Conservation (phyloP, 139 green algal genomes). For the Closterium sp. region DNA sequence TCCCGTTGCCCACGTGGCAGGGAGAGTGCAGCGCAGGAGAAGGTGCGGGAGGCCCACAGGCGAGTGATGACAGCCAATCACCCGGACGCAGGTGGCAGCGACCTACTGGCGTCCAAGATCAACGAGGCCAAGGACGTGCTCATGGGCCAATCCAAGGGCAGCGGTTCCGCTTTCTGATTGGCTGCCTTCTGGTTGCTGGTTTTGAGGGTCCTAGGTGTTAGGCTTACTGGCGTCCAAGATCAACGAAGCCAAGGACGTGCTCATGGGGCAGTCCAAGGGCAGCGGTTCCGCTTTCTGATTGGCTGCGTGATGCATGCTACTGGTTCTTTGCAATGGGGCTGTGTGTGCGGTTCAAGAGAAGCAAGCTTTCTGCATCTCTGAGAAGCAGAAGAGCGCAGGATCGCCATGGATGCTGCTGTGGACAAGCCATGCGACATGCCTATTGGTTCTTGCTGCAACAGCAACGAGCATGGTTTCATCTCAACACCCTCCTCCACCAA, state of each 20-base stretch:
- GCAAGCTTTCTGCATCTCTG: too few relatives aligned
- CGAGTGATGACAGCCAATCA: constrained; percentile 98
- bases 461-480: too few relatives aligned
- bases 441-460: too few relatives aligned
- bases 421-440: too few relatives aligned
- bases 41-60: constrained; percentile 90
- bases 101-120: constrained; percentile 91
- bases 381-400: too few relatives aligned
- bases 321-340: too few relatives aligned
- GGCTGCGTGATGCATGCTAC: too few relatives aligned
- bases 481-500: too few relatives aligned
- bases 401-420: too few relatives aligned
- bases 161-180: constrained; percentile 41
- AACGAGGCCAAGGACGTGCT: constrained; percentile 98
- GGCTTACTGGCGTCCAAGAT: constrained; percentile 96
- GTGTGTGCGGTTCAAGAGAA: too few relatives aligned
- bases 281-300: constrained; percentile 38
- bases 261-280: constrained; percentile 60
- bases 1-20: neutral
- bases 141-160: constrained; percentile 53
- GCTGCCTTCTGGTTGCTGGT: neutral
- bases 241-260: constrained; percentile 95
- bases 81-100: constrained; percentile 88
- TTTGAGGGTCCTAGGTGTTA: too few relatives aligned
- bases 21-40: constrained; percentile 75